Evolutionary conservation across 2,329 filamentous ascomycete species (phyloP).

Genomic region (Cordyceps cateniannulata): DNA sequence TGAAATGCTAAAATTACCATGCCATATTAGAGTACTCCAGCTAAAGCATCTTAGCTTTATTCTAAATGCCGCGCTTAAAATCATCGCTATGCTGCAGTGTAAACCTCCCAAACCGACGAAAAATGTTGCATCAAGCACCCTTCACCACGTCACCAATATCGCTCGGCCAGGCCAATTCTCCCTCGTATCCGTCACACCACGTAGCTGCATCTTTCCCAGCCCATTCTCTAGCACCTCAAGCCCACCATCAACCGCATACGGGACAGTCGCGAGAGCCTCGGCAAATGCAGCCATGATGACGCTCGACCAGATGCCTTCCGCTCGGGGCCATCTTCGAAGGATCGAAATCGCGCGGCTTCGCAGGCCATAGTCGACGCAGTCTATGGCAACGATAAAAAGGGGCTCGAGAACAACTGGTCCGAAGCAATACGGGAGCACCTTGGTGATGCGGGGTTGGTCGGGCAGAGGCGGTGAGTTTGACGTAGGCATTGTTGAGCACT

Average conservation of each 20-base stretch:
- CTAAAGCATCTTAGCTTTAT: not conserved
- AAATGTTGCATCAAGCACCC: too few species aligned
- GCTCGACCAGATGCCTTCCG: slow-evolving; percentile 4
- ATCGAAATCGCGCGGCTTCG: not conserved
- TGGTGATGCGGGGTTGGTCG: not conserved
- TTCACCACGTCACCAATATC: not conserved
- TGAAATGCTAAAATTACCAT: too few species aligned
- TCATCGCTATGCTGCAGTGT: not conserved
- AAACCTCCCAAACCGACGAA: not conserved
- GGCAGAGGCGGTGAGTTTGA: not conserved
- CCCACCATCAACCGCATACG: not conserved
- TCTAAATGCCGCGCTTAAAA: not conserved
- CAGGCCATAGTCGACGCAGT: not conserved
- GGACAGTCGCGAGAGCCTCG: not conserved
- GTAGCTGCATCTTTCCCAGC: not conserved
- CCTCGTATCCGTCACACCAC: not conserved
- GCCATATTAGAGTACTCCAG: too few species aligned
- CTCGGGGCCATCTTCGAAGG: not conserved
- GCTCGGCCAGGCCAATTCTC: not conserved
- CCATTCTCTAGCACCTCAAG: slow-evolving; percentile 1
- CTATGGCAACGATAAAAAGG: not conserved
- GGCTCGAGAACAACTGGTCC: not conserved
- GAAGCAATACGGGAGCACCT: not conserved
- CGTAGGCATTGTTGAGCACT: not conserved
- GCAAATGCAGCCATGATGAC: slow-evolving; percentile 6